Evolutionary conservation across 1,139 yeast species (phyloP).

Genomic region (Sugiyamaella xylanicola): DNA sequence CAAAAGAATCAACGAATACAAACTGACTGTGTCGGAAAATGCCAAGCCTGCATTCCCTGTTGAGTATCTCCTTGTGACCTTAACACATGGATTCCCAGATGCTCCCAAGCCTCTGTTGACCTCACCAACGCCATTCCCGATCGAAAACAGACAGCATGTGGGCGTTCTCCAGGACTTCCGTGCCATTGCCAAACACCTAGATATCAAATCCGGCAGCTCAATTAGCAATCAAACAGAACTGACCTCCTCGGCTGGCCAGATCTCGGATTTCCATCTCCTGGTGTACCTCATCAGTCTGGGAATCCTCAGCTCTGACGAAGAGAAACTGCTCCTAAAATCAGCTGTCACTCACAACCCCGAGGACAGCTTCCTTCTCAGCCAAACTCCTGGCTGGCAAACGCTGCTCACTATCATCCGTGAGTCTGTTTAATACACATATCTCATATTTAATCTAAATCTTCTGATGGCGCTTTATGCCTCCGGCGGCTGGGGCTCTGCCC

Average conservation of each 20-base stretch:
- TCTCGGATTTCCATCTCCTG: constrained; percentile 74
- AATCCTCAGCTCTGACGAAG: constrained; percentile 54
- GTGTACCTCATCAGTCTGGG: constrained; percentile 57
- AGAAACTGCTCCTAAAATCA: constrained; percentile 49
- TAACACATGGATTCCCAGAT: constrained; percentile 91
- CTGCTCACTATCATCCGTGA: constrained; percentile 55
- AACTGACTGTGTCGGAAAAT: constrained; percentile 78
- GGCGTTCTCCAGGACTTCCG: constrained; percentile 72
- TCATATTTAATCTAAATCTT: constrained; percentile 1
- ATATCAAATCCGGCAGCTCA: constrained; percentile 32
- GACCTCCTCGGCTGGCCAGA: constrained; percentile 45
- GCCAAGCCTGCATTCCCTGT: constrained; percentile 98
- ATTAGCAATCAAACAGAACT: constrained; percentile 33
- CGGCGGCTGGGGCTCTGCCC: constrained; percentile 13
- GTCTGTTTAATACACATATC: constrained; percentile 24
- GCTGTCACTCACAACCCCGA: constrained; percentile 37
- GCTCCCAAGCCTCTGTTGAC: constrained; percentile 52
- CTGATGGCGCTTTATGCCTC: too few species aligned
- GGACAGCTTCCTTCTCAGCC: constrained; percentile 58
- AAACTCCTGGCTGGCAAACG: constrained; percentile 77
- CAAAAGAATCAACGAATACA: constrained; percentile 83
- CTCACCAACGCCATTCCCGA: constrained; percentile 55
- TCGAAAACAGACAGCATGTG: constrained; percentile 75
- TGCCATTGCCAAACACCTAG: constrained; percentile 52
- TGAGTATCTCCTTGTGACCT: constrained; percentile 82